Percentiles rank a stretch among this genome's conserved stretches.
Evolutionary conservation across 2,329 filamentous ascomycete species (phyloP).

Genomic region (Penicillium sp.): DNA sequence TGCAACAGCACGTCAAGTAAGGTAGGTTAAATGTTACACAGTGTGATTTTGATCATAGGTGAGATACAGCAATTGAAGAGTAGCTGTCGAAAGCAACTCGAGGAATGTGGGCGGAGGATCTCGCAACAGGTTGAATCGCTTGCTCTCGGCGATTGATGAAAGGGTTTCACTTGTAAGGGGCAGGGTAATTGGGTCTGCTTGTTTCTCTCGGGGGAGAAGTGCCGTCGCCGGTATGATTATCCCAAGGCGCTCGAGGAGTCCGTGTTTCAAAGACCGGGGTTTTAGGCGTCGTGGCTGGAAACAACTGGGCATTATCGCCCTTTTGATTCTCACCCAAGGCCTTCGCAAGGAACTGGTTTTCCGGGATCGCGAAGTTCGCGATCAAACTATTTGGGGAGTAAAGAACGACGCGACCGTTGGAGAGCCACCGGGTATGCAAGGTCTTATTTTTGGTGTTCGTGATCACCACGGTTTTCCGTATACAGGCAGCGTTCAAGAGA

Average conservation of each 20-base stretch:
- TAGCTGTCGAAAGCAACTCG: not conserved
- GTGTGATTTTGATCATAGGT: not conserved
- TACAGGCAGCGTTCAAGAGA: conserved; percentile 30
- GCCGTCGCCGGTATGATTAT: not conserved
- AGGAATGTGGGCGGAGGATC: not conserved
- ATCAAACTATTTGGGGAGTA: conserved; percentile 1
- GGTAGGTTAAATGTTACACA: not conserved
- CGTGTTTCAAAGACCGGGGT: not conserved
- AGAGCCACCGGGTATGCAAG: conserved; percentile 6
- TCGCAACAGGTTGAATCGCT: not conserved
- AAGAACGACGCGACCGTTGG: conserved; percentile 16
- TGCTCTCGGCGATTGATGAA: not conserved
- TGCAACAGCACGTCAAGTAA: not conserved
- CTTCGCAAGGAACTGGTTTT: not conserved
- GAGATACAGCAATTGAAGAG: not conserved
- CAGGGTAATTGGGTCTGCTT: not conserved
- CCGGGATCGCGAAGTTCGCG: not conserved
- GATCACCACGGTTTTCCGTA: conserved; percentile 34
- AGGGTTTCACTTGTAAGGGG: not conserved
- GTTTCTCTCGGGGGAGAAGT: not conserved
- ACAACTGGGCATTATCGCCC: not conserved
- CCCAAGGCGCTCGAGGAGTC: not conserved
- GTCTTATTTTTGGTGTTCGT: not conserved
- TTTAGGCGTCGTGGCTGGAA: not conserved
- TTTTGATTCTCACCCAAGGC: not conserved